Base-by-base conservation (phyloP, 805 yeast genomes). In the Hanseniaspora taiwanica region DNA sequence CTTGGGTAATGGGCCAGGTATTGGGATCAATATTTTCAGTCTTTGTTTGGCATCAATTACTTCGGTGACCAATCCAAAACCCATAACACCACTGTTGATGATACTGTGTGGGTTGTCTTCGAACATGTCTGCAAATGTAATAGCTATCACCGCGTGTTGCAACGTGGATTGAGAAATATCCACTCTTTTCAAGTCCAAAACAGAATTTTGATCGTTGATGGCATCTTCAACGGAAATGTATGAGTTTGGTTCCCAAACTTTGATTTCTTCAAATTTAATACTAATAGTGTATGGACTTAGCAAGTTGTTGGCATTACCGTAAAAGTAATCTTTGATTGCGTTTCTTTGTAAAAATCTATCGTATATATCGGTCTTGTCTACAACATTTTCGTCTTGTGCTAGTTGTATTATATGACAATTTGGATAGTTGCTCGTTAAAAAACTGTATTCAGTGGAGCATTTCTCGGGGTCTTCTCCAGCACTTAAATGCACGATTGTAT, bases 211-310 rank as follows among this genome's bases (percentile, higher is more conserved):
- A 49, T 46, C 9, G 45, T 42, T 45, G 4, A 40, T 40, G 13
- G 53, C 46, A 46, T 55, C 45, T 45, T 54, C 50, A 38, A 60
- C 47, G 45, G 46, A 40, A 9, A 36, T 41, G 13, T 43, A n/a
- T 25, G 43, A 51, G 21, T 35, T 58, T 12, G 89, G 83, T 33
- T 75, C 71, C 62, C 74, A 78, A 2, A 84, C 74, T 1, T 68
- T 62, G 8, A 83, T 61, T 42, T 76, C 80, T 13, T 69, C 66
- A 42, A 71, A 65, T 51, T 76, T 84, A 2, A 78, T 76, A 18
- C 86, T 84, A 1, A 85, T 73, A 4, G 93, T 81, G 58, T 78
- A 87, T 2, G 99, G 97, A 16, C 93, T 79, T 40, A 91, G 66
- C 4, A 74, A 69, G 35, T 68, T 68, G 4, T 33, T 18, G 16